These are phyloP conservation scores for Gynostemma pentaphyllum DNA, from an alignment of 306 rosid genomes.

Conservation along the genomic window DNA sequence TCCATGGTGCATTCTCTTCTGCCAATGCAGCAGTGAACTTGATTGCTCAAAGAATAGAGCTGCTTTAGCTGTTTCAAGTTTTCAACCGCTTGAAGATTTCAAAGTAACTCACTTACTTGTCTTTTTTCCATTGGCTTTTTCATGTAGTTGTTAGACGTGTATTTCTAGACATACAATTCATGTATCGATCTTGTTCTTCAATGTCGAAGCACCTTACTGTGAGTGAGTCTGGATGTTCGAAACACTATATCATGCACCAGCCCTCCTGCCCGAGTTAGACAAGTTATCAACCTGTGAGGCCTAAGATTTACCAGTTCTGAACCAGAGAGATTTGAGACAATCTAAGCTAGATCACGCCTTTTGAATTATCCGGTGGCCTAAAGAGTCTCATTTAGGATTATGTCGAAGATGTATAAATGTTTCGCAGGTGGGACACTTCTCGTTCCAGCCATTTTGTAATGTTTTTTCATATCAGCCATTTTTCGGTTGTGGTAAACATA, in stretches of 20 bases:
- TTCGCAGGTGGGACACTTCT: background rate
- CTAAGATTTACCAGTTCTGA: background rate
- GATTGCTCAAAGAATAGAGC: slow-evolving; percentile 54
- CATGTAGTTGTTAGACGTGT: background rate
- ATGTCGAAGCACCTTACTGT: background rate
- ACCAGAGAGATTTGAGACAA: background rate
- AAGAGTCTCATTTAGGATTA: background rate
- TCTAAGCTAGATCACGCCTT: background rate
- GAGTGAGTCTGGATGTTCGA: background rate
- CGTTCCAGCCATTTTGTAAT: background rate
- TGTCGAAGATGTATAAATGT: background rate
- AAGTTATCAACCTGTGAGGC: background rate
- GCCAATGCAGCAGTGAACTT: slow-evolving; percentile 90
- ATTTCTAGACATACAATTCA: background rate
- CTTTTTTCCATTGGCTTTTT: background rate
- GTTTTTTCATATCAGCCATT: background rate
- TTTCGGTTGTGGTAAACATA: background rate
- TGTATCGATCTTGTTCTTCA: slow-evolving; percentile 1
- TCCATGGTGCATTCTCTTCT: slow-evolving; percentile 87
- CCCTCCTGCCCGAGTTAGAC: background rate
- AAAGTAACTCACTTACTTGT: background rate
- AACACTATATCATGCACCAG: background rate
- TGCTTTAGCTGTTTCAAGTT: background rate
- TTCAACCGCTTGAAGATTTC: slow-evolving; percentile 1
- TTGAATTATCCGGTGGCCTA: background rate